phyloP scores from a whole-genome alignment of 441 rosid genomes.

The Croton laevigatus region DNA sequence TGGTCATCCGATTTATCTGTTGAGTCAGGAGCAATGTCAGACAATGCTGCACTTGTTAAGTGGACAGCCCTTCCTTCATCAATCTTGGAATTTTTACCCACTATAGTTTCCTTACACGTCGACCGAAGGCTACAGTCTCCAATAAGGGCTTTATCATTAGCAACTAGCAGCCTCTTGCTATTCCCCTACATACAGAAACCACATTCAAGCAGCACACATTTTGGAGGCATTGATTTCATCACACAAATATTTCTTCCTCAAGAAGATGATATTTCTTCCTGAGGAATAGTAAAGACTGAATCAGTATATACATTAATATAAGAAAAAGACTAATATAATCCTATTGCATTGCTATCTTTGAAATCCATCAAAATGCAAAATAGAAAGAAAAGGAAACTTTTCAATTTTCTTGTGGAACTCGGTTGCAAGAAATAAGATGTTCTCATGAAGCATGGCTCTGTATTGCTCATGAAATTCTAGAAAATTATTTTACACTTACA shows the following conservation, averaged over 20 bases:
- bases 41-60: neutral
- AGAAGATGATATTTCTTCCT: too few species aligned
- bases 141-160: neutral
- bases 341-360: too few species aligned
- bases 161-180: neutral
- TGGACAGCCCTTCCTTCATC: neutral
- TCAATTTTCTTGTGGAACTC: neutral
- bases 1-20: neutral
- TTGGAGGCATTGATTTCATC: neutral
- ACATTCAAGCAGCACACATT: neutral
- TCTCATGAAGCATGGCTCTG: neutral
- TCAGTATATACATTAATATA: neutral
- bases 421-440: neutral
- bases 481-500: neutral
- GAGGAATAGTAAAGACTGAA: neutral
- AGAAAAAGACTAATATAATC: neutral
- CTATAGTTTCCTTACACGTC: neutral
- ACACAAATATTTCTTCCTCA: neutral
- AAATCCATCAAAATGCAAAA: neutral
- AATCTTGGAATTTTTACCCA: neutral
- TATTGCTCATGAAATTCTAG: neutral
- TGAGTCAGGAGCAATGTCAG: neutral
- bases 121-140: neutral
- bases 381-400: neutral
- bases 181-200: constrained; percentile 7